These are phyloP conservation scores for Colletotrichum sansevieriae DNA, from an alignment of 2,329 filamentous ascomycete species.

Conservation along the genomic window DNA sequence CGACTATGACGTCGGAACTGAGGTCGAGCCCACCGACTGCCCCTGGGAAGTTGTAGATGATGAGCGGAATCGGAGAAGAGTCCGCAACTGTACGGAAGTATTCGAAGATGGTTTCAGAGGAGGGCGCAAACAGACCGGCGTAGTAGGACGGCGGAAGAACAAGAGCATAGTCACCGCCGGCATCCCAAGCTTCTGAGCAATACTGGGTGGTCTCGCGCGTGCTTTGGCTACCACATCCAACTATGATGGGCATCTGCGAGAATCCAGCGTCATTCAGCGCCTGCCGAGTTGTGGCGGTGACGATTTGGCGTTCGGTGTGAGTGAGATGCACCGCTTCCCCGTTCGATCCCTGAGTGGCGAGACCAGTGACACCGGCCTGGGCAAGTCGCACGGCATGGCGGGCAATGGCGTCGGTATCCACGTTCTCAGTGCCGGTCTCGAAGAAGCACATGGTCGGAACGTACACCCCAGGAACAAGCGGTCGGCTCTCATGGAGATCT, in stretches of 20 bases:
- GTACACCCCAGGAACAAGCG: conserved; percentile 70
- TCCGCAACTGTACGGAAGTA: conserved; percentile 77
- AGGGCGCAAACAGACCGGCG: conserved; percentile 72
- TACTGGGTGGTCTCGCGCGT: conserved; percentile 79
- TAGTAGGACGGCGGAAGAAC: conserved; percentile 85
- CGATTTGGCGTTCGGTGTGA: conserved; percentile 75
- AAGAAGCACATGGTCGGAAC: conserved; percentile 84
- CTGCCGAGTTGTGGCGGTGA: conserved; percentile 77
- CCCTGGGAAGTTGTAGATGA: conserved; percentile 79
- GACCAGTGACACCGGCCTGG: conserved; percentile 77
- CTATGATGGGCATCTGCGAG: conserved; percentile 76
- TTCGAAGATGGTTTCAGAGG: conserved; percentile 70
- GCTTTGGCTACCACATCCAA: conserved; percentile 80
- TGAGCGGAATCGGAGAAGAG: conserved; percentile 72
- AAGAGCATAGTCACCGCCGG: conserved; percentile 81
- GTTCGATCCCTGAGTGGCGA: conserved; percentile 85
- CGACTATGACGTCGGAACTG: conserved; percentile 72
- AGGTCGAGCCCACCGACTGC: conserved; percentile 74
- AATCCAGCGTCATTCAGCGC: conserved; percentile 77
- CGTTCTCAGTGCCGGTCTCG: conserved; percentile 71
- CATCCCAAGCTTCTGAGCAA: conserved; percentile 75
- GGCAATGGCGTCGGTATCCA: conserved; percentile 73
- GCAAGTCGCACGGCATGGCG: conserved; percentile 78
- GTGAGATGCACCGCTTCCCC: conserved; percentile 86
- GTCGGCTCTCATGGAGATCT: conserved; percentile 51